Conservation (phyloP, 2,329 filamentous ascomycete species). For the Pseudogymnoascus sp. region DNA sequence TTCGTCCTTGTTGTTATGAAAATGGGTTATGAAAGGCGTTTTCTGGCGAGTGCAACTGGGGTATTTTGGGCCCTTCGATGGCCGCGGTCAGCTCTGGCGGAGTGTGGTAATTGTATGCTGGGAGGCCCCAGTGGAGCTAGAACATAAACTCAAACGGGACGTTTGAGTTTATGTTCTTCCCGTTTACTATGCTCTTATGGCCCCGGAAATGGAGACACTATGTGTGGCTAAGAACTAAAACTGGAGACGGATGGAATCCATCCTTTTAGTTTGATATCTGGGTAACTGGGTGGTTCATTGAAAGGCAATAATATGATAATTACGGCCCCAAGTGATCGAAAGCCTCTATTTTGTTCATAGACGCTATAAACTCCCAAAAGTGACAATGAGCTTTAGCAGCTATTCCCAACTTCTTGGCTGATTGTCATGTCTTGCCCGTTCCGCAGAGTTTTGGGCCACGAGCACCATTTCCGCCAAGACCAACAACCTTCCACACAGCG, state of each 20-base stretch:
- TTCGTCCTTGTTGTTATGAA: background rate
- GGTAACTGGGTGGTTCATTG: background rate
- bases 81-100: background rate
- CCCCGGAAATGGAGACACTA: background rate
- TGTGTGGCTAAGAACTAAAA: background rate
- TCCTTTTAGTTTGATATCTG: background rate
- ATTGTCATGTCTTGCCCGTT: background rate
- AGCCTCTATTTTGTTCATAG: background rate
- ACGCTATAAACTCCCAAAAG: background rate
- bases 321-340: background rate
- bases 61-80: background rate
- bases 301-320: background rate
- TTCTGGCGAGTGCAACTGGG: background rate
- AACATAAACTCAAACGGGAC: background rate
- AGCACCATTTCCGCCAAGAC: background rate
- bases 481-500: background rate
- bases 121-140: background rate
- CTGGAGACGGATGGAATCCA: background rate
- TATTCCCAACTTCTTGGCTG: background rate
- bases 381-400: too few species aligned
- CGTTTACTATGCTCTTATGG: background rate
- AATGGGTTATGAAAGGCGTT: background rate
- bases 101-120: background rate
- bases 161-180: background rate
- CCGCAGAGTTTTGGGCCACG: background rate